phyloP scores from a whole-genome alignment of 2,329 filamentous ascomycete species.

The Xylaria multiplex region DNA sequence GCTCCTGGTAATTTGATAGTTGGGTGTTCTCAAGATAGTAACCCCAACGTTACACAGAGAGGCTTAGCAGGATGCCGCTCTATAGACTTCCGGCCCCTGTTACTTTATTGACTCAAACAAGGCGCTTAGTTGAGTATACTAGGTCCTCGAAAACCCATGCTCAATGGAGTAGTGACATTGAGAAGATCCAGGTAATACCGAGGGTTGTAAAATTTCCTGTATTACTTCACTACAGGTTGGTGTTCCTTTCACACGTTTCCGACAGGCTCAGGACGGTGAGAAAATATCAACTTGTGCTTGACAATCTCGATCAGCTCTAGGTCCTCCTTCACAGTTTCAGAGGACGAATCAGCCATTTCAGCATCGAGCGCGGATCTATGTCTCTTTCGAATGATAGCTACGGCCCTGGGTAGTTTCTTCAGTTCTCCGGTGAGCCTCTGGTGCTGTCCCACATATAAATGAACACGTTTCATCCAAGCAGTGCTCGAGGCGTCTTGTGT shows the following conservation, averaged over 20 bases:
- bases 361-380: slow-evolving; percentile 53
- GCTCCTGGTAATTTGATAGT: neutral
- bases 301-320: slow-evolving; percentile 90
- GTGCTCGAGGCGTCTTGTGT: slow-evolving; percentile 61
- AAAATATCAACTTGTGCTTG: slow-evolving; percentile 87
- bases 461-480: slow-evolving; percentile 89
- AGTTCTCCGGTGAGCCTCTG: slow-evolving; percentile 91
- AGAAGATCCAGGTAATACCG: neutral
- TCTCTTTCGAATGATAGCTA: slow-evolving; percentile 79
- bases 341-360: slow-evolving; percentile 55
- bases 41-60: neutral
- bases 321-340: slow-evolving; percentile 55
- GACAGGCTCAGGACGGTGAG: slow-evolving; percentile 85
- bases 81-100: neutral
- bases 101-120: neutral
- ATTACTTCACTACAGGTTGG: neutral
- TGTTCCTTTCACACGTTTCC: slow-evolving; percentile 55
- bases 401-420: slow-evolving; percentile 81
- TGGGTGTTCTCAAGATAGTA: neutral
- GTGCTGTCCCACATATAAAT: slow-evolving; percentile 87
- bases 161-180: neutral
- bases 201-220: neutral
- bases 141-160: neutral
- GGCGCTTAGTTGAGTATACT: neutral
- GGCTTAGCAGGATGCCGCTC: neutral